A percentile compares a stretch with the other conserved stretches of the same genome.
Evolutionary conservation across 768 basidiomycete genomes (phyloP).

Genomic region (Phaeotremella skinneri): DNA sequence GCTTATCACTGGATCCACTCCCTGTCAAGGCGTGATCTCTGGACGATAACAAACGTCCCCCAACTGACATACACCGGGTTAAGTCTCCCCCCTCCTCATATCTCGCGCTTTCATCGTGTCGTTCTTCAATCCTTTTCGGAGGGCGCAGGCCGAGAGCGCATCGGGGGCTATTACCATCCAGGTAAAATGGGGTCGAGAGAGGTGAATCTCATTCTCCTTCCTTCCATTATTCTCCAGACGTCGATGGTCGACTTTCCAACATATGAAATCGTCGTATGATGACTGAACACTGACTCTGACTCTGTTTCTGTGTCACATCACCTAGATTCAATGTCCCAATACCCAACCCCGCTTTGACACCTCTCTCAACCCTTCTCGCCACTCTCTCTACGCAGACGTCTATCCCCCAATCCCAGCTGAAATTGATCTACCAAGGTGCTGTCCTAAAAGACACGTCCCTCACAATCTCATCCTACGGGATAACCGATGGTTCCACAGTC

Average conservation of each 20-base stretch:
- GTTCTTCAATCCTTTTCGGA: conserved; percentile 48
- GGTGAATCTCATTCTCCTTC: conserved; percentile 35
- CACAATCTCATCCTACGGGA: conserved; percentile 71
- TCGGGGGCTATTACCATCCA: conserved; percentile 34
- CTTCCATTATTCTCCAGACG: too few relatives aligned
- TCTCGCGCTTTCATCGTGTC: conserved; percentile 30
- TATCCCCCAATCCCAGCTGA: conserved; percentile 68
- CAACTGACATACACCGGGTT: not conserved
- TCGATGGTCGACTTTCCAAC: too few relatives aligned
- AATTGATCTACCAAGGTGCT: conserved; percentile 84
- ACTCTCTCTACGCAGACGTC: conserved; percentile 72
- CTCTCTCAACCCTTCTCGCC: conserved; percentile 44
- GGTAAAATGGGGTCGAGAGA: conserved; percentile 46
- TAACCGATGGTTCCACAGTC: conserved; percentile 68
- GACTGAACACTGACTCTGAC: too few relatives aligned
- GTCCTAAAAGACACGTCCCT: conserved; percentile 76
- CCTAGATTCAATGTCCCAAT: conserved; percentile 51
- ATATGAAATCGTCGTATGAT: too few relatives aligned
- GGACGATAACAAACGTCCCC: not conserved
- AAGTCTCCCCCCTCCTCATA: conserved; percentile 21
- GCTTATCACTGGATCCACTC: not conserved
- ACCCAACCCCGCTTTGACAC: conserved; percentile 44
- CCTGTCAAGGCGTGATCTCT: not conserved
- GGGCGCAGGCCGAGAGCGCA: conserved; percentile 38
- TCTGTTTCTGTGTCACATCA: not conserved